Conservation (phyloP, 257 asterid genomes). For the Cinchona pubescens region DNA sequence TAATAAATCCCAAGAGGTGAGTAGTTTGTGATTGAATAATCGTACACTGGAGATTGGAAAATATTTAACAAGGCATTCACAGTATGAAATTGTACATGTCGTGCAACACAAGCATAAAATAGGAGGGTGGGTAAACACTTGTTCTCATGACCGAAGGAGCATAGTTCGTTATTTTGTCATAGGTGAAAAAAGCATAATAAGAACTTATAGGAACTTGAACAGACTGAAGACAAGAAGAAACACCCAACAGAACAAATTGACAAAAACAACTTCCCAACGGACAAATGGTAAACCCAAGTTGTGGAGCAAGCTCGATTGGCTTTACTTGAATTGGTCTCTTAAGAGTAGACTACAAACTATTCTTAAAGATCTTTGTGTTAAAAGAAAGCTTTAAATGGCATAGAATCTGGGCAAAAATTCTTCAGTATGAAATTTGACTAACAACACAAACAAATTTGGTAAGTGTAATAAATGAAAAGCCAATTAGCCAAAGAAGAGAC, state of each 20-base stretch:
- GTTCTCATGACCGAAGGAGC: neutral
- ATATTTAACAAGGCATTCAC: neutral
- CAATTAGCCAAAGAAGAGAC: neutral
- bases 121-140: neutral
- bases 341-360: neutral
- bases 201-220: neutral
- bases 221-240: neutral
- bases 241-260: slow-evolving; percentile 1
- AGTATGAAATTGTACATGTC: neutral
- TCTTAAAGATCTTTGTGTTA: neutral
- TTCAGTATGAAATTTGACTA: neutral
- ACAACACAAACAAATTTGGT: neutral
- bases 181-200: neutral
- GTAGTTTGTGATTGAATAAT: neutral
- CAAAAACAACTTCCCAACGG: neutral
- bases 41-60: too few species aligned
- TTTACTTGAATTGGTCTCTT: neutral
- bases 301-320: neutral
- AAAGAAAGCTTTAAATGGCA: neutral
- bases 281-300: neutral
- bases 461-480: neutral
- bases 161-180: neutral
- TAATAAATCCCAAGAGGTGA: too few species aligned
- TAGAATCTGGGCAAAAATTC: neutral
- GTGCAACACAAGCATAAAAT: neutral